Evolutionary conservation across 2,329 filamentous ascomycete genomes (phyloP).

Genomic region (Colletotrichum sp.): DNA sequence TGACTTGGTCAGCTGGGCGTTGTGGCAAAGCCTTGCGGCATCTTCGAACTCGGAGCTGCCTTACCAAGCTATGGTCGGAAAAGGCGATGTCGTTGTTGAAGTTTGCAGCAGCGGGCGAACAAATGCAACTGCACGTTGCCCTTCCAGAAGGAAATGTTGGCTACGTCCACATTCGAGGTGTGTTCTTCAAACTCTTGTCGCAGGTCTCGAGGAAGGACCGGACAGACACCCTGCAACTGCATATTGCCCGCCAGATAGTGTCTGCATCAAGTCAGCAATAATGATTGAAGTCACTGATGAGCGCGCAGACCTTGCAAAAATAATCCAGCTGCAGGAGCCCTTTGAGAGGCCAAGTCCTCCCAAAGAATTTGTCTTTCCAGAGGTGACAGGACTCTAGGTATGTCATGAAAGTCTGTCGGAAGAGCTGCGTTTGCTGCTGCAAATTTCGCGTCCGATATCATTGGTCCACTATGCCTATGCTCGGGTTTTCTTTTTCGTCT

Average conservation of each 20-base stretch:
- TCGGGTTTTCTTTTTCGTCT: not conserved
- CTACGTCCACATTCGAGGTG: conserved; percentile 48
- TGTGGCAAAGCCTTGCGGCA: not conserved
- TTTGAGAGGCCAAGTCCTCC: no score
- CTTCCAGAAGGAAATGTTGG: conserved; percentile 88
- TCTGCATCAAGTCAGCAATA: not conserved
- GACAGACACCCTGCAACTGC: not conserved
- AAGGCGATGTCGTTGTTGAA: not conserved
- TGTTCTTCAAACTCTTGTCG: not conserved
- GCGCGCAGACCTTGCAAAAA: not conserved
- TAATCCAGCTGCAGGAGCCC: not conserved
- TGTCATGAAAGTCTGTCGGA: not conserved
- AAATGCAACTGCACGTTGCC: not conserved
- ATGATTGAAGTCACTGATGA: not conserved
- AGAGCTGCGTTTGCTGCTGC: not conserved
- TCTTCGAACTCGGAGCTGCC: not conserved
- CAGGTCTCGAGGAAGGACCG: not conserved
- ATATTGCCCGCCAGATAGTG: not conserved
- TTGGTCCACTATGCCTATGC: not conserved
- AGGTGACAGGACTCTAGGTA: not conserved
- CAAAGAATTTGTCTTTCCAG: no score
- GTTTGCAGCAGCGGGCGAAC: not conserved
- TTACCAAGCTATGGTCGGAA: not conserved
- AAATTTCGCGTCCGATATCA: not conserved
- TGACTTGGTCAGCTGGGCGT: not conserved